Evolutionary conservation across 2,329 filamentous ascomycete genomes (phyloP).

Genomic region (Colletotrichum abscissum): DNA sequence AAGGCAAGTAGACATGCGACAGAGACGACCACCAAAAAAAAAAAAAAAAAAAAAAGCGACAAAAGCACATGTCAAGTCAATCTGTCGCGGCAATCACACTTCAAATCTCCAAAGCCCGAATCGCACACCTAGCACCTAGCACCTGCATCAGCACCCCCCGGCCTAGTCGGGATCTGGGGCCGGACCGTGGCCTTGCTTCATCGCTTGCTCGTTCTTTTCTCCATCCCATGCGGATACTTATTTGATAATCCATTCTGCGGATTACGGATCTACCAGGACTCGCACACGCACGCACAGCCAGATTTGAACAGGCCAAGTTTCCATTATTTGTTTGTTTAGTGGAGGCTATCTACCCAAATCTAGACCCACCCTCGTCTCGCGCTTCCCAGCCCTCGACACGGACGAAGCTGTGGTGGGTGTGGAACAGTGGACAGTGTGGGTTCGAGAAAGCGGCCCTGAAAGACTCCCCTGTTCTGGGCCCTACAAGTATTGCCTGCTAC

Average conservation of each 20-base stretch:
- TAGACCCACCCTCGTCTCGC: neutral
- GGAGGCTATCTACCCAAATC: neutral
- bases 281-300: neutral
- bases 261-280: no score
- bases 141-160: neutral
- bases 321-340: constrained; percentile 11
- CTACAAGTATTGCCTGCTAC: no score
- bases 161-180: neutral
- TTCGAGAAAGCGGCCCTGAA: neutral
- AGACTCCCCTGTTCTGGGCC: neutral
- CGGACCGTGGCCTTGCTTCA: neutral
- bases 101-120: constrained; percentile 4
- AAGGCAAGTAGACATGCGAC: neutral
- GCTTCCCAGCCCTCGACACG: neutral
- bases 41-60: neutral
- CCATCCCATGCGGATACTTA: no score
- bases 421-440: neutral
- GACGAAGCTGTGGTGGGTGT: neutral
- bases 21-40: neutral
- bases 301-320: neutral
- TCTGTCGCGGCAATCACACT: neutral
- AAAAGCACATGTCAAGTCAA: constrained; percentile 2
- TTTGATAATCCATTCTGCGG: no score
- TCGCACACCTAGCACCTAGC: no score
- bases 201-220: neutral